Evolutionary conservation across 371 early-diverging fungal species (phyloP), one percentile per base, ranked within the genome.

Genomic region (Rhizopus stolonifer): DNA sequence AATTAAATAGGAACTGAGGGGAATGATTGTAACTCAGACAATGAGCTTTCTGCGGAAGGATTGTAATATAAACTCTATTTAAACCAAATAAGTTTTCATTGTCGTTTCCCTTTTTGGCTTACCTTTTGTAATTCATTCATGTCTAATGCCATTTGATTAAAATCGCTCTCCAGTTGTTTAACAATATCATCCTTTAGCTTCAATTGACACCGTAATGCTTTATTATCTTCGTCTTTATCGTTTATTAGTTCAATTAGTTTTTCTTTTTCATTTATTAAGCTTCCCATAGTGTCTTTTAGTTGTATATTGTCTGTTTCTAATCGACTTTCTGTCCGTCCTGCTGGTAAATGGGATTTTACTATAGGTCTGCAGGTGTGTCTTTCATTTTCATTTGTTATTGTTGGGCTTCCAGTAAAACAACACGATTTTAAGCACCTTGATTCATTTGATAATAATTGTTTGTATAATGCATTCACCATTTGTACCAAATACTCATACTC

Each of bases 401-500:
- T 32, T 1, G 72, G 66, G 31, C 56, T 59, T 14, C 67, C 64
- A 1, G 73, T 77, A 58, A 58, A 73, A 29, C 73, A 72, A 39
- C 77, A 77, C 4, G 71, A 73, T 13, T 66, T 55, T 13, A 59
- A 59, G 49, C 77, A 73, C 21, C 56, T 47, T 14, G 69, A 26
- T 43, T 69, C 56, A 23, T 69, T 74, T 29, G 69, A 58, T 13
- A 73, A 22, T 52, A 70, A 61, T 56, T 76, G 78, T 55, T 66
- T 56, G 58, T 77, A 67, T 19, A 77, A 47, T 26, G 74, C 32
- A 49, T 77, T 59, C 19, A 77, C 60, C 38, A 74, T 70, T 60
- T 77, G 78, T 10, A 77, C 78, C n/a, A 77, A 57, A 49, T 77
- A 77, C 56, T 77, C 74, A 46, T 77, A 77, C 52, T 77, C 78